Base-by-base conservation (phyloP, 164 flowering plant genomes). In the Vitis rupestris region DNA sequence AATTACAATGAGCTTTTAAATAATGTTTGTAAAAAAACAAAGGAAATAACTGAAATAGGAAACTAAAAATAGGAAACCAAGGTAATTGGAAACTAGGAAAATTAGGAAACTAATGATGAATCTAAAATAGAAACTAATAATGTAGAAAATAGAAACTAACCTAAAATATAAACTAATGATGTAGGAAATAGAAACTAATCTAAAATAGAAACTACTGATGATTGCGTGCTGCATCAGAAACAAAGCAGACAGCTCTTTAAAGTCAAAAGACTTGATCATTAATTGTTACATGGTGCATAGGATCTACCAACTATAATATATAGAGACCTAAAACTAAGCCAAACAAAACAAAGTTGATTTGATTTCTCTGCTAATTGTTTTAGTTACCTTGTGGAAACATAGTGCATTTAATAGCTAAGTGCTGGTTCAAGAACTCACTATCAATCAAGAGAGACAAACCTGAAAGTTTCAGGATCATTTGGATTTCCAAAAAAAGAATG, bases 401-500 rank as follows among this genome's bases (percentile, higher is more conserved):
- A 16, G 17, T 7, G 48, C 23, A 51, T 44, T 7, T 16, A 15
- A 3, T 14, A 14, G 16, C 54, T 8, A 70, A 65, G n/a, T n/a
- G 7, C 12, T 58, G 48, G 11, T 51, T 59, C 23, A 50, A 65
- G 14, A 67, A 65, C 9, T 17, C 27, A 58, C 5, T 12, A 58
- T 53, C 31, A 62, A 17, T 30, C 50, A 68, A 52, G 47, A 13
- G 59, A 74, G 17, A 75, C 84, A 65, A 70, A 95, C 99, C 98
- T 93, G 91, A 89, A 93, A 58, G 98, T 95, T 73, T 95, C 99
- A 30, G 91, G 88, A 66, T 96, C 99, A 85, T 85, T 91, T 71
- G 99, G 99, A 79, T 92, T 96, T 66, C 99, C 99, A 82, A 96
- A 96, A 69, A 96, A 89, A 71, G 98, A 96, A 77, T 85, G 86